Evolutionary conservation across 768 basidiomycete species (phyloP).

Genomic region (Daedaleopsis nitida): DNA sequence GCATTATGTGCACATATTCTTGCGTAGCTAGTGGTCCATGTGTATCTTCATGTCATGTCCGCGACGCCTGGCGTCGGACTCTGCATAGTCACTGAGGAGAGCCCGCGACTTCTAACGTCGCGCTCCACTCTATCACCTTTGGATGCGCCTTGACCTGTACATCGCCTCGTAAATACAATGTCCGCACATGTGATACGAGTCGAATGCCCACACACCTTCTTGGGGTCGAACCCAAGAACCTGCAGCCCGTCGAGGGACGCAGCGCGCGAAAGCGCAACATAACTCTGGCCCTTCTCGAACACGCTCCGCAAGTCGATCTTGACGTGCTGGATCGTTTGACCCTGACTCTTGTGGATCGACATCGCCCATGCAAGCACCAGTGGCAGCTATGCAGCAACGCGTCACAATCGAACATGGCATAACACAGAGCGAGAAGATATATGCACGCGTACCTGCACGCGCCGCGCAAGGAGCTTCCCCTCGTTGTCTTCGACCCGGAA

Average conservation of each 20-base stretch:
- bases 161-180: not conserved
- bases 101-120: constrained; percentile 27
- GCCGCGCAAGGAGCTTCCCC: constrained; percentile 48
- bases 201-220: constrained; percentile 38
- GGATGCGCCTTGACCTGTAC: constrained; percentile 45
- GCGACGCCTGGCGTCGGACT: too few species aligned
- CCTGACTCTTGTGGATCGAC: constrained; percentile 79
- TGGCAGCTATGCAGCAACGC: constrained; percentile 49
- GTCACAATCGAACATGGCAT: too few species aligned
- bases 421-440: too few species aligned
- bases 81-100: not conserved
- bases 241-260: constrained; percentile 56
- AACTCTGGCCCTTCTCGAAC: constrained; percentile 62
- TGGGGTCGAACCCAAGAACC: constrained; percentile 53
- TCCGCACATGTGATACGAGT: not conserved
- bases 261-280: constrained; percentile 54
- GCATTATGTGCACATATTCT: too few species aligned
- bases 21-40: not conserved
- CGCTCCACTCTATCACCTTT: constrained; percentile 47
- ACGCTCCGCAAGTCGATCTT: constrained; percentile 65
- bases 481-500: constrained; percentile 56
- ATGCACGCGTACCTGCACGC: constrained; percentile 40
- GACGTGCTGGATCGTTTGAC: constrained; percentile 68
- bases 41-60: not conserved
- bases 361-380: constrained; percentile 79